phyloP scores from a whole-genome alignment of 1,284 basidiomycete species.

The Macrocystidia cucumis region DNA sequence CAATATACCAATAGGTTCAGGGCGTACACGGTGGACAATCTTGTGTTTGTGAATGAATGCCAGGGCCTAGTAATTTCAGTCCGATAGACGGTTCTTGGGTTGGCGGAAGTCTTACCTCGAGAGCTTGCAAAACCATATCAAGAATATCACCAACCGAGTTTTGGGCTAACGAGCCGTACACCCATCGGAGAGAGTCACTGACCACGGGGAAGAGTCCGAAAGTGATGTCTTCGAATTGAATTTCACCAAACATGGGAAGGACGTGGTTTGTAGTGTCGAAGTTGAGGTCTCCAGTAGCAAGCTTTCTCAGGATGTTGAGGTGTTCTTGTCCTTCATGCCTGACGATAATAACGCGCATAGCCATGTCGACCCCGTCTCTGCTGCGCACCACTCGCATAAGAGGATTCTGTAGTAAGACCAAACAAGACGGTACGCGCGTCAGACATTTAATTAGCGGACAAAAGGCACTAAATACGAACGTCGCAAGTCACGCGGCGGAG shows the following conservation, averaged over 20 bases:
- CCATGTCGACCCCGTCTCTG: too few species aligned
- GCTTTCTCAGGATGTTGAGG: constrained; percentile 13
- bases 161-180: constrained; percentile 13
- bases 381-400: too few species aligned
- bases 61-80: constrained; percentile 8
- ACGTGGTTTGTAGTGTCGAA: constrained; percentile 15
- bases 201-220: constrained; percentile 21
- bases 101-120: constrained; percentile 22
- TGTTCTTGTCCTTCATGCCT: constrained; percentile 15
- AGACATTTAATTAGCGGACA: too few species aligned
- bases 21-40: constrained; percentile 17
- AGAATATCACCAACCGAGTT: constrained; percentile 22
- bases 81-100: too few species aligned
- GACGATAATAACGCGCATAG: constrained; percentile 15
- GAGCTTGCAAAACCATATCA: constrained; percentile 20
- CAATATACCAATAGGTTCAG: neutral
- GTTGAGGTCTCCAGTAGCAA: constrained; percentile 13
- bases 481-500: too few species aligned
- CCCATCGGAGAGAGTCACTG: constrained; percentile 7
- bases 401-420: too few species aligned
- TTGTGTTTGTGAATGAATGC: constrained; percentile 11
- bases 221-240: constrained; percentile 19
- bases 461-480: too few species aligned
- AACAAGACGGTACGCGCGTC: too few species aligned
- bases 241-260: constrained; percentile 18